phyloP scores from a whole-genome alignment of 345 rosid genomes.

The Lepidium africanum region DNA sequence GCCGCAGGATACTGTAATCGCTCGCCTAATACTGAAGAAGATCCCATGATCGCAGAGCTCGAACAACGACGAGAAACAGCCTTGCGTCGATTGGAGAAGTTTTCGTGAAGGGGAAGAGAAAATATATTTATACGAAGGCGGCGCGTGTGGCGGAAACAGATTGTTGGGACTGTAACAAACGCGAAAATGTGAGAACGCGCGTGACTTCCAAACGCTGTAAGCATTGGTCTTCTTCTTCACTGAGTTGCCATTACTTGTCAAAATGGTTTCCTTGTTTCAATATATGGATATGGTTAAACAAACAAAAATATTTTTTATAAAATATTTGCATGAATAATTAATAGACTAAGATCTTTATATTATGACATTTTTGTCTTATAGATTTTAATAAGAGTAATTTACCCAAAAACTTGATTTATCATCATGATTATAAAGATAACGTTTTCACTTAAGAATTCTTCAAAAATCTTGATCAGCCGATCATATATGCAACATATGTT shows the following conservation, averaged over 20 bases:
- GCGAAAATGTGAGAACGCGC: constrained; percentile 21
- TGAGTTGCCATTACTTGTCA: background rate
- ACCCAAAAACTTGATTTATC: background rate
- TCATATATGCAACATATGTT: background rate
- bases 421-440: background rate
- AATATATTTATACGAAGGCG: constrained; percentile 20
- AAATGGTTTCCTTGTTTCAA: background rate
- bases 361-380: background rate
- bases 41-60: constrained; percentile 42
- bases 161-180: constrained; percentile 12
- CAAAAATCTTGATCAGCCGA: background rate
- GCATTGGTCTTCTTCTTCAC: constrained; percentile 10
- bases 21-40: constrained; percentile 33
- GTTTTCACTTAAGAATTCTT: background rate
- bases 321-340: background rate
- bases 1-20: constrained; percentile 44
- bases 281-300: background rate
- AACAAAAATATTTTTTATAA: background rate
- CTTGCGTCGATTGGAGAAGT: background rate
- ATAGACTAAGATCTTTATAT: background rate
- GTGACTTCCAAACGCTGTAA: constrained; percentile 8
- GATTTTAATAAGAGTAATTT: too few relatives aligned
- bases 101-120: background rate
- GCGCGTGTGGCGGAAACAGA: constrained; percentile 2
- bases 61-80: background rate